These are phyloP conservation scores for Ogataea corticis DNA, from an alignment of 805 yeast species.

Conservation along the genomic window DNA sequence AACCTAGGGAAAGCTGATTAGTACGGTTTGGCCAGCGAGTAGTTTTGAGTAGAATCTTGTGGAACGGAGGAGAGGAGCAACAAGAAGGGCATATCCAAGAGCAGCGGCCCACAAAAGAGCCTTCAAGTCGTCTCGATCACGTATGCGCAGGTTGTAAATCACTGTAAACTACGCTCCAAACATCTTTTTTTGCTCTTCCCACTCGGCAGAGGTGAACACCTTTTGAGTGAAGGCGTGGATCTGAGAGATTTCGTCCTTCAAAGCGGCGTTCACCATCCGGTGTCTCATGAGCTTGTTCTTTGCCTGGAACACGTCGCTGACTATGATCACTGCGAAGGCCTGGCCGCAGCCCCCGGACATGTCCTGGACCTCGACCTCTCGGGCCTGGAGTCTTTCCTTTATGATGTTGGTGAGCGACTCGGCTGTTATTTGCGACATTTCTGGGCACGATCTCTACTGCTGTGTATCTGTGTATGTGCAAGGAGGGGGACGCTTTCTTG, in stretches of 20 bases:
- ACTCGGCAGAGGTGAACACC: conserved; percentile 85
- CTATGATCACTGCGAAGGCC: conserved; percentile 92
- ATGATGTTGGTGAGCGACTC: conserved; percentile 49
- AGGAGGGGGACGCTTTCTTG: not conserved
- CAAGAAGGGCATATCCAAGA: not conserved
- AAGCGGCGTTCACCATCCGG: conserved; percentile 74
- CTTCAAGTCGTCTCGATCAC: too few relatives aligned
- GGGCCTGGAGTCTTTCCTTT: conserved; percentile 56
- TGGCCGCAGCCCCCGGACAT: conserved; percentile 96
- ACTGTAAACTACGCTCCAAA: conserved; percentile 15
- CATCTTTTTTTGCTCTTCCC: conserved; percentile 50
- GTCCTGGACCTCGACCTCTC: conserved; percentile 71
- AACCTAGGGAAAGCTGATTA: too few relatives aligned
- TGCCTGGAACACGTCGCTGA: conserved; percentile 66
- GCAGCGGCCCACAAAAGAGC: too few relatives aligned
- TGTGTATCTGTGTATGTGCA: too few relatives aligned
- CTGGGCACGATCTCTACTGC: not conserved
- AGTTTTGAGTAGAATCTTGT: too few relatives aligned
- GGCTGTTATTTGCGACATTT: conserved; percentile 30
- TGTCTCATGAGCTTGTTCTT: conserved; percentile 86
- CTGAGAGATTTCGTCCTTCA: conserved; percentile 79
- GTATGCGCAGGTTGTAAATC: too few relatives aligned
- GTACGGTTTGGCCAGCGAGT: too few relatives aligned
- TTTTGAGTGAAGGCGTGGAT: conserved; percentile 97
- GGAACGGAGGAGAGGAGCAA: not conserved